Evolutionary conservation across 2,329 filamentous ascomycete species (phyloP).

Genomic region (Pseudocercospora eumusae): DNA sequence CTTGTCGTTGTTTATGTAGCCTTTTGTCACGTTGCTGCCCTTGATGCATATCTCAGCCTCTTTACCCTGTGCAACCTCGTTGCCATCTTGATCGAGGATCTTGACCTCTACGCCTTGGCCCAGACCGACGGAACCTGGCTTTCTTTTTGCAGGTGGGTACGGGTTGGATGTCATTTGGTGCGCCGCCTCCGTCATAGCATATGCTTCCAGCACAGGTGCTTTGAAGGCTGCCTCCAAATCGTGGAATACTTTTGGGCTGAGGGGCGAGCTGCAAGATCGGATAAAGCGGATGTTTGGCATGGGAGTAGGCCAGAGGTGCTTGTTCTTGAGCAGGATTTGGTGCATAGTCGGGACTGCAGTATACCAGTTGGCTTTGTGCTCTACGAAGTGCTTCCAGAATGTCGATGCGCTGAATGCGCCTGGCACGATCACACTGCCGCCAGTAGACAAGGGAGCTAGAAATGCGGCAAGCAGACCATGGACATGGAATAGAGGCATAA

Average conservation of each 20-base stretch:
- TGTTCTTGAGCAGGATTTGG: constrained; percentile 78
- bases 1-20: constrained; percentile 78
- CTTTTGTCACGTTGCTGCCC: constrained; percentile 80
- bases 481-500: constrained; percentile 90
- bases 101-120: constrained; percentile 80
- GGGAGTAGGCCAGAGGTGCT: constrained; percentile 60
- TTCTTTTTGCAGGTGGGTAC: constrained; percentile 66
- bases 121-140: constrained; percentile 79
- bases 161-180: constrained; percentile 77
- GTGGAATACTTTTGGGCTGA: constrained; percentile 78
- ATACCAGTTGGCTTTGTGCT: constrained; percentile 82
- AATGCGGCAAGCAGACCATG: constrained; percentile 84
- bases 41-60: constrained; percentile 83
- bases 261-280: constrained; percentile 79
- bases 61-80: constrained; percentile 65
- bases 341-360: constrained; percentile 92
- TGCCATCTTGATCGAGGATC: constrained; percentile 71
- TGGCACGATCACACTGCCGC: constrained; percentile 78
- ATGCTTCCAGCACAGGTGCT: constrained; percentile 83
- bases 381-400: constrained; percentile 78
- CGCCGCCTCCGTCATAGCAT: constrained; percentile 89
- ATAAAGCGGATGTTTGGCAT: constrained; percentile 80
- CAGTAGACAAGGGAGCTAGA: constrained; percentile 72
- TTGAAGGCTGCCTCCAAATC: constrained; percentile 74
- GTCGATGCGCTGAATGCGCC: constrained; percentile 76